Evolutionary conservation across 2,329 filamentous ascomycete species (phyloP).

Genomic region (Lachnellula willkommii): DNA sequence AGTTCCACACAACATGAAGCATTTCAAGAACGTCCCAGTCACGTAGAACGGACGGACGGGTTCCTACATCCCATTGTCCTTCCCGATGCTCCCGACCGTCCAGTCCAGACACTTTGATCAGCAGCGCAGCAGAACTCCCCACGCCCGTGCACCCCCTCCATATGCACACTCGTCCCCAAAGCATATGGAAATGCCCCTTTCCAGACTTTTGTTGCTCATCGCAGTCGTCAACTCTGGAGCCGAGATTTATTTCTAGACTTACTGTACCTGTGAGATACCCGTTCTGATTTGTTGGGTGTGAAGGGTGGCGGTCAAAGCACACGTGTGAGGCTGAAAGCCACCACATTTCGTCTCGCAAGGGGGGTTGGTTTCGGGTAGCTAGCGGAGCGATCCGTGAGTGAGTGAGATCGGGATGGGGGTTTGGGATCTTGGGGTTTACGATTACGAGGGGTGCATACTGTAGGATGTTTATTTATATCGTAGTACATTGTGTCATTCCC

Average conservation of each 20-base stretch:
- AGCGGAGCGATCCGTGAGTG: constrained; percentile 2
- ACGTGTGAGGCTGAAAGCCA: constrained; percentile 3
- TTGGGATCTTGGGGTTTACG: neutral
- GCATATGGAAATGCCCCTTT: neutral
- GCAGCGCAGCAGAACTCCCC: neutral
- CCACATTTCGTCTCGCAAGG: neutral
- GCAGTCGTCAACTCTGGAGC: constrained; percentile 12
- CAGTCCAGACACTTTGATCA: neutral
- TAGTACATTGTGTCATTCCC: too few species aligned
- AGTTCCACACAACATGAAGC: neutral
- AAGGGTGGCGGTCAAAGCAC: neutral
- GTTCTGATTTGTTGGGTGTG: neutral
- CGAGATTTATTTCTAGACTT: constrained; percentile 10
- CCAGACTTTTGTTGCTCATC: constrained; percentile 13
- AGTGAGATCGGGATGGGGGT: neutral
- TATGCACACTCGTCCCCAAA: neutral
- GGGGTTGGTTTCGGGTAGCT: neutral
- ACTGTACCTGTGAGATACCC: constrained; percentile 3
- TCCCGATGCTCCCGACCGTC: neutral
- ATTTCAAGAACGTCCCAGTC: neutral
- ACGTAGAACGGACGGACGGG: neutral
- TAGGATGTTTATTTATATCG: too few species aligned
- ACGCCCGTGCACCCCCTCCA: neutral
- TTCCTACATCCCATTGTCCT: neutral
- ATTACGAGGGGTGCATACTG: too few species aligned